A percentile compares a stretch with the other conserved stretches of the same genome.
These are phyloP conservation scores for Crithidia bombi DNA, from an alignment of 208 protist genomes.

Conservation along the genomic window DNA sequence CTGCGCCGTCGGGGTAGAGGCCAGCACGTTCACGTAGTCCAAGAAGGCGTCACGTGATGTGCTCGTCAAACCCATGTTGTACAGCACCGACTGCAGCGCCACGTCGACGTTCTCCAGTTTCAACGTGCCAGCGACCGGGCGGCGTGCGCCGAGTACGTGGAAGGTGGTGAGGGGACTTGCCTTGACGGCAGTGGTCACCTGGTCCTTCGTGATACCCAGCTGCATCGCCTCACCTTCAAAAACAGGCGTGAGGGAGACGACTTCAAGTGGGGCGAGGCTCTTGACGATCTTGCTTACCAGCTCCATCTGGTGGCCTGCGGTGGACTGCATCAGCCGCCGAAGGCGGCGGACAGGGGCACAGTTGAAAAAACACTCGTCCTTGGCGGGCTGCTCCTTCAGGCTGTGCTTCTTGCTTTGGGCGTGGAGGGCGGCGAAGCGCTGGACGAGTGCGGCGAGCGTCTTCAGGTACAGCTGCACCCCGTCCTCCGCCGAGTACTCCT, in stretches of 20 bases:
- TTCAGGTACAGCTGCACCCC: slow-evolving; percentile 50
- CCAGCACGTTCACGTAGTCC: slow-evolving; percentile 70
- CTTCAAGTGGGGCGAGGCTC: slow-evolving; percentile 39
- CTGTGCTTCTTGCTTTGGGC: slow-evolving; percentile 52
- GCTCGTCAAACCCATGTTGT: slow-evolving; percentile 78
- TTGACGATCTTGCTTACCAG: slow-evolving; percentile 25
- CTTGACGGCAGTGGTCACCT: slow-evolving; percentile 59
- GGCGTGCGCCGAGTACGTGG: slow-evolving; percentile 46
- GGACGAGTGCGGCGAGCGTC: slow-evolving; percentile 52
- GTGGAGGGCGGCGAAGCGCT: slow-evolving; percentile 53
- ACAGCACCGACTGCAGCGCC: slow-evolving; percentile 56
- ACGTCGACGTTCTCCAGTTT: slow-evolving; percentile 45
- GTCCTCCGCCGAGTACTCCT: slow-evolving; percentile 45
- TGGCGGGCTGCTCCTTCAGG: slow-evolving; percentile 22
- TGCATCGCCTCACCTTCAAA: slow-evolving; percentile 30
- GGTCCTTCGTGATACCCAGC: slow-evolving; percentile 51
- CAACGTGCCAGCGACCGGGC: slow-evolving; percentile 45
- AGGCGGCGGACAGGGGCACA: slow-evolving; percentile 53
- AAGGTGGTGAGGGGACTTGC: slow-evolving; percentile 44
- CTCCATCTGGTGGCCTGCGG: slow-evolving; percentile 20
- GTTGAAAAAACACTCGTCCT: slow-evolving; percentile 47
- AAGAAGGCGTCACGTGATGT: slow-evolving; percentile 39
- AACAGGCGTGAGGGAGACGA: slow-evolving; percentile 42
- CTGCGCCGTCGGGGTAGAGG: slow-evolving; percentile 38
- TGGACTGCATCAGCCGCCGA: slow-evolving; percentile 35